phyloP scores from a whole-genome alignment of 768 basidiomycete genomes.

The Baorangia bicolor region DNA sequence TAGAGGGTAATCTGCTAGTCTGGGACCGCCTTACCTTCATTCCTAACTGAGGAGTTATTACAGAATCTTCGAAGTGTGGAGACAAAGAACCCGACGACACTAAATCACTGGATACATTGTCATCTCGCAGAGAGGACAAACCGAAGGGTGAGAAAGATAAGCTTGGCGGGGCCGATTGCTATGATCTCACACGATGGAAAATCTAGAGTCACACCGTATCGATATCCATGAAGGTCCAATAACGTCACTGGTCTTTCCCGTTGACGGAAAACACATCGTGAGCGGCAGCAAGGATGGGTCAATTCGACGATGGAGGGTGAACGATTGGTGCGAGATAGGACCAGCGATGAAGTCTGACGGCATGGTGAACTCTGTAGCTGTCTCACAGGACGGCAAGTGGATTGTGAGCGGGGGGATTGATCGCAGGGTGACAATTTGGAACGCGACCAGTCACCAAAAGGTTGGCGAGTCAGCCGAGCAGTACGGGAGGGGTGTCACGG shows the following conservation, averaged over 20 bases:
- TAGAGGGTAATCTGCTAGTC: neutral
- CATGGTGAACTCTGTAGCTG: neutral
- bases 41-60: neutral
- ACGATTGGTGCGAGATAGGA: neutral
- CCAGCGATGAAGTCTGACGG: neutral
- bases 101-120: neutral
- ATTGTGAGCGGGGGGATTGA: too few species aligned
- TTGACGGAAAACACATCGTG: too few species aligned
- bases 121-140: neutral
- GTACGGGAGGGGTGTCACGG: neutral
- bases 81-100: neutral
- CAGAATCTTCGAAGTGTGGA: neutral
- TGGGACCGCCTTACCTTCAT: neutral
- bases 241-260: constrained; percentile 4
- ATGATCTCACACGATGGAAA: neutral
- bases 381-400: constrained; percentile 8
- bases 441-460: neutral
- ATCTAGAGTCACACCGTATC: neutral
- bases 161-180: neutral
- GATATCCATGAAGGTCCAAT: neutral
- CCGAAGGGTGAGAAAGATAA: neutral
- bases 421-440: constrained; percentile 4
- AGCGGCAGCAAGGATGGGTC: constrained; percentile 6
- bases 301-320: constrained; percentile 6
- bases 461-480: neutral